Conservation (phyloP, 108 stramenopile species). For the Parmales sp. region DNA sequence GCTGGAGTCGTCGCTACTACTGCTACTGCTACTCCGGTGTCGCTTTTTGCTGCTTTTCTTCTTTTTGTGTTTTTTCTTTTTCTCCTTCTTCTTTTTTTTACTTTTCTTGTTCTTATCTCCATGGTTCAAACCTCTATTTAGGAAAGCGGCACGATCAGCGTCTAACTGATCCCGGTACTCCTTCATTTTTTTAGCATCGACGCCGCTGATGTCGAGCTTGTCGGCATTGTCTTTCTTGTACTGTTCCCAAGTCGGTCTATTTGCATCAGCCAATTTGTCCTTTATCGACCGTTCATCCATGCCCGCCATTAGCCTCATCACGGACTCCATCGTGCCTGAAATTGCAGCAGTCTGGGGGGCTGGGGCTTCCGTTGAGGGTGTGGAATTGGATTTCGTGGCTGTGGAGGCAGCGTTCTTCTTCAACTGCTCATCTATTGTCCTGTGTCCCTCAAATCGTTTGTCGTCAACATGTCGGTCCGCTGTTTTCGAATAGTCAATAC, state of each 20-base stretch:
- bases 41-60: slow-evolving; percentile 42
- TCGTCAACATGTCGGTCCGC: slow-evolving; percentile 46
- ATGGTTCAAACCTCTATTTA: slow-evolving; percentile 59
- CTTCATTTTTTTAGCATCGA: slow-evolving; percentile 84
- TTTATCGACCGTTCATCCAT: slow-evolving; percentile 79
- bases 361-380: slow-evolving; percentile 7
- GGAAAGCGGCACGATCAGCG: slow-evolving; percentile 59
- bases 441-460: slow-evolving; percentile 34
- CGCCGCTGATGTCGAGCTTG: slow-evolving; percentile 72
- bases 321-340: slow-evolving; percentile 88
- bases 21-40: slow-evolving; percentile 31
- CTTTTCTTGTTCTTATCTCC: slow-evolving; percentile 35
- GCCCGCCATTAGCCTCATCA: slow-evolving; percentile 80
- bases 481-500: slow-evolving; percentile 39
- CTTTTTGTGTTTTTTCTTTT: slow-evolving; percentile 39
- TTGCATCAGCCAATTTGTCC: slow-evolving; percentile 84
- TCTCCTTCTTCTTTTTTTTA: slow-evolving; percentile 44
- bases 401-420: neutral
- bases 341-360: slow-evolving; percentile 15
- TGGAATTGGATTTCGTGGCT: neutral
- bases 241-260: slow-evolving; percentile 93
- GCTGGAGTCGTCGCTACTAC: slow-evolving; percentile 2
- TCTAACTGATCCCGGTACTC: slow-evolving; percentile 84
- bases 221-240: slow-evolving; percentile 95
- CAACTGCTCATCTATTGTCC: slow-evolving; percentile 5